Conservation (phyloP, 805 yeast genomes). For the Candida gorgasii region DNA sequence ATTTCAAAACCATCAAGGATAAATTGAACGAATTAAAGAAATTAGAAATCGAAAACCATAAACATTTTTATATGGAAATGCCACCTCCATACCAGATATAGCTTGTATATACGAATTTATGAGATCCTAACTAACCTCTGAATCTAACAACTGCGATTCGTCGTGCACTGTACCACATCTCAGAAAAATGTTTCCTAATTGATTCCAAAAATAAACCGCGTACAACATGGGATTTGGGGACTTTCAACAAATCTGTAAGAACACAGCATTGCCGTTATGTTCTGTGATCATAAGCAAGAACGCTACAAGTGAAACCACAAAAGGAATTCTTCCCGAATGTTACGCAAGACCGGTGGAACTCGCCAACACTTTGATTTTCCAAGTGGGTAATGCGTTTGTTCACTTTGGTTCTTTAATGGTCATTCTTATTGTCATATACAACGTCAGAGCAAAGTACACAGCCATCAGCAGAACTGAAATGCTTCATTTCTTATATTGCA, state of each 20-base stretch:
- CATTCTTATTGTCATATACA: slow-evolving; percentile 68
- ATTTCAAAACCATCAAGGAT: slow-evolving; percentile 20
- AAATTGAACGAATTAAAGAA: slow-evolving; percentile 19
- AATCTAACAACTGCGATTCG: no score
- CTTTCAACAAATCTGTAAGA: slow-evolving; percentile 60
- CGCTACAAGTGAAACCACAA: slow-evolving; percentile 31
- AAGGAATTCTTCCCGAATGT: slow-evolving; percentile 75
- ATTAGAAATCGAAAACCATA: slow-evolving; percentile 8
- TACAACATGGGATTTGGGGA: slow-evolving; percentile 63
- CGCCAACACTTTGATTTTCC: slow-evolving; percentile 90
- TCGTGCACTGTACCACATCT: no score
- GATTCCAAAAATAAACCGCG: slow-evolving; percentile 6
- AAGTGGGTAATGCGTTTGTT: slow-evolving; percentile 83
- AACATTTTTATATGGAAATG: slow-evolving; percentile 16
- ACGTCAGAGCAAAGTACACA: slow-evolving; percentile 81
- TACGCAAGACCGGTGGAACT: slow-evolving; percentile 83
- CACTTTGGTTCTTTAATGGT: slow-evolving; percentile 74
- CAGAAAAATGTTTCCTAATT: not conserved
- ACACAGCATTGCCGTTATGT: slow-evolving; percentile 78
- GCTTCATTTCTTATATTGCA: slow-evolving; percentile 66
- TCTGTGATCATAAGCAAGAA: slow-evolving; percentile 62
- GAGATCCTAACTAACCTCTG: no score
- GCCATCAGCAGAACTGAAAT: slow-evolving; percentile 93
- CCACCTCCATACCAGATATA: slow-evolving; percentile 30
- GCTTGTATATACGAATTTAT: not conserved